Conservation (phyloP, 345 rosid genomes). For the Combretum micranthum region DNA sequence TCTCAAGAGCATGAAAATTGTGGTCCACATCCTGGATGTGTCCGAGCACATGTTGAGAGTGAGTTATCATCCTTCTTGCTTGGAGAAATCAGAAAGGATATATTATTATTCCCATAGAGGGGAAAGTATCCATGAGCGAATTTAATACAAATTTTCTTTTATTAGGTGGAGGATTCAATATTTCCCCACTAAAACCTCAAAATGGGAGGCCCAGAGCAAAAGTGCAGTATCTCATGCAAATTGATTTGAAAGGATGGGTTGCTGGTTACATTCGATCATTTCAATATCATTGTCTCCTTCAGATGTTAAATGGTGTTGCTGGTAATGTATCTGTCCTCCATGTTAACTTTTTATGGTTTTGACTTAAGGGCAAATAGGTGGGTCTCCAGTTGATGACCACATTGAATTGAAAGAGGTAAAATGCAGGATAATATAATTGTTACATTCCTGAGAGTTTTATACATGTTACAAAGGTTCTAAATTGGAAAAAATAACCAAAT, state of each 20-base stretch:
- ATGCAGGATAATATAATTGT: too few relatives aligned
- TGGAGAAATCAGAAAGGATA: too few relatives aligned
- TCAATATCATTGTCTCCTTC: slow-evolving; percentile 98
- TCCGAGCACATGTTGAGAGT: slow-evolving; percentile 98
- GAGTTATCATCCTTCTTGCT: slow-evolving; percentile 16
- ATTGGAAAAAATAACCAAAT: too few relatives aligned
- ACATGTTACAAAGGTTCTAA: too few relatives aligned
- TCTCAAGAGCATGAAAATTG: slow-evolving; percentile 96
- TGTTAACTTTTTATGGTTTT: too few relatives aligned
- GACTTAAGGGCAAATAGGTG: too few relatives aligned
- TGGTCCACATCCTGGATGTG: slow-evolving; percentile 87
- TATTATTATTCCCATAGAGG: neutral
- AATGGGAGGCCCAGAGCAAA: slow-evolving; percentile 86
- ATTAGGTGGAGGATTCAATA: slow-evolving; percentile 95
- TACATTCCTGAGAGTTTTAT: too few relatives aligned
- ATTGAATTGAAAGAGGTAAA: too few relatives aligned
- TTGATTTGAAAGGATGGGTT: slow-evolving; percentile 99
- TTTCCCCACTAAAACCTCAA: slow-evolving; percentile 73
- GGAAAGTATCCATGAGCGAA: too few relatives aligned
- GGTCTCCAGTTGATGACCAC: too few relatives aligned
- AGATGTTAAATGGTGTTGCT: slow-evolving; percentile 93
- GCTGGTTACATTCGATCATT: slow-evolving; percentile 79
- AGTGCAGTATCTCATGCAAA: slow-evolving; percentile 94
- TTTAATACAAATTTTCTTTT: slow-evolving; percentile 15
- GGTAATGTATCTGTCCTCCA: slow-evolving; percentile 32